Evolutionary conservation across 345 rosid genomes (phyloP).

Genomic region (Citrus reticulata): DNA sequence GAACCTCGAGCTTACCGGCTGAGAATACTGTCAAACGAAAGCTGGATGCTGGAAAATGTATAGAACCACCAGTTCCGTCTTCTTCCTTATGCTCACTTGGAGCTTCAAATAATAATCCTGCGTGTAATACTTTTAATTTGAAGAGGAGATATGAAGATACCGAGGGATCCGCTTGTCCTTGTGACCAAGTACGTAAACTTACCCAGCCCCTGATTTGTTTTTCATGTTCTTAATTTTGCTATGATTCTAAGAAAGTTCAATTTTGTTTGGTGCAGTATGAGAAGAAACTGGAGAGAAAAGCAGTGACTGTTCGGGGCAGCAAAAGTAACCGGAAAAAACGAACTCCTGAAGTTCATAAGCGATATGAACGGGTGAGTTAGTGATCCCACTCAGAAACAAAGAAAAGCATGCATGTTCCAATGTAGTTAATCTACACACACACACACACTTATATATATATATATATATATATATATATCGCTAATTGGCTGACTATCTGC

Average conservation of each 20-base stretch:
- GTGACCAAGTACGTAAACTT: conserved; percentile 35
- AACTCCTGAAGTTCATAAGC: conserved; percentile 34
- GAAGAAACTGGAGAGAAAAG: conserved; percentile 30
- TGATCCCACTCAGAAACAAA: not conserved
- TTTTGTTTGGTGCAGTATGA: conserved; percentile 30
- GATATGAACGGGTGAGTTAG: conserved; percentile 42
- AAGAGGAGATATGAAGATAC: conserved; percentile 30
- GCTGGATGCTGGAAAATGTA: not conserved
- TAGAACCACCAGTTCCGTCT: conserved; percentile 26
- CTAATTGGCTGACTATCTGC: not conserved
- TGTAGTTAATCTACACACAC: not conserved
- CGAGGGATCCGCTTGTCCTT: conserved; percentile 17
- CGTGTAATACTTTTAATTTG: conserved; percentile 5
- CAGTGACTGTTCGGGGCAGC: conserved; percentile 19
- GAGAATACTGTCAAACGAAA: conserved; percentile 11
- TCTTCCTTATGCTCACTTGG: conserved; percentile 36
- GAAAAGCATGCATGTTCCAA: not conserved
- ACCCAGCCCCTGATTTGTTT: not conserved
- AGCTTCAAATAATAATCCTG: conserved; percentile 45
- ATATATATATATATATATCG: not conserved
- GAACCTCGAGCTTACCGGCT: not conserved
- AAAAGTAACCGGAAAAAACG: conserved; percentile 29
- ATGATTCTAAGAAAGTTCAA: not conserved
- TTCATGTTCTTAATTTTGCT: not conserved
- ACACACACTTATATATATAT: too few species aligned